phyloP scores from a whole-genome alignment of 1,284 basidiomycete species.

The Cerioporus squamosus region DNA sequence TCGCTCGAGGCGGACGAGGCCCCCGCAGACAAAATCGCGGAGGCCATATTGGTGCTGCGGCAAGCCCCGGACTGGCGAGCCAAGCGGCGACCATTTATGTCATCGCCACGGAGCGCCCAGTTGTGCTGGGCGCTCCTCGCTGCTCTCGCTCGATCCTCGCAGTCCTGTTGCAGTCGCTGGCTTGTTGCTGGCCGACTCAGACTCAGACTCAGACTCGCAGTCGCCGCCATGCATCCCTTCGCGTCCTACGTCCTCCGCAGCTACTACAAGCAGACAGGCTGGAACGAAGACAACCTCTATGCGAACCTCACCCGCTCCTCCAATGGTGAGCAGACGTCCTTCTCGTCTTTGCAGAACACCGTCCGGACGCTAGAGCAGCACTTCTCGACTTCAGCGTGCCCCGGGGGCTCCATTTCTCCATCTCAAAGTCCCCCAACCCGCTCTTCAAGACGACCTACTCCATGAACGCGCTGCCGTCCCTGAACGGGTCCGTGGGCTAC shows the following conservation, averaged over 20 bases:
- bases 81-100: too few species aligned
- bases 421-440: constrained; percentile 89
- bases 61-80: constrained; percentile 7
- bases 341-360: constrained; percentile 18
- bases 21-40: neutral
- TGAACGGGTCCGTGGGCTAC: constrained; percentile 93
- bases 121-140: too few species aligned
- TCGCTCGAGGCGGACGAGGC: neutral
- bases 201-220: neutral
- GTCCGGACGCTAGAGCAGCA: constrained; percentile 47
- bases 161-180: too few species aligned
- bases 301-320: constrained; percentile 90
- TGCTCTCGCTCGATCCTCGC: too few species aligned
- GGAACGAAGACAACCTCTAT: constrained; percentile 97
- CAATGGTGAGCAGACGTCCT: constrained; percentile 59
- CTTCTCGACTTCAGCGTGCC: constrained; percentile 88
- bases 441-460: constrained; percentile 92
- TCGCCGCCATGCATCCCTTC: constrained; percentile 73
- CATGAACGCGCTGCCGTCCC: constrained; percentile 88
- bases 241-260: constrained; percentile 86
- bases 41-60: constrained; percentile 10
- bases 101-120: neutral
- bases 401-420: constrained; percentile 75
- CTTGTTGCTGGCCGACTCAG: constrained; percentile 22
- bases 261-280: constrained; percentile 91